Evolutionary conservation across 176 grass and related monocot genomes (phyloP).

Genomic region (Musa troglodytarum): DNA sequence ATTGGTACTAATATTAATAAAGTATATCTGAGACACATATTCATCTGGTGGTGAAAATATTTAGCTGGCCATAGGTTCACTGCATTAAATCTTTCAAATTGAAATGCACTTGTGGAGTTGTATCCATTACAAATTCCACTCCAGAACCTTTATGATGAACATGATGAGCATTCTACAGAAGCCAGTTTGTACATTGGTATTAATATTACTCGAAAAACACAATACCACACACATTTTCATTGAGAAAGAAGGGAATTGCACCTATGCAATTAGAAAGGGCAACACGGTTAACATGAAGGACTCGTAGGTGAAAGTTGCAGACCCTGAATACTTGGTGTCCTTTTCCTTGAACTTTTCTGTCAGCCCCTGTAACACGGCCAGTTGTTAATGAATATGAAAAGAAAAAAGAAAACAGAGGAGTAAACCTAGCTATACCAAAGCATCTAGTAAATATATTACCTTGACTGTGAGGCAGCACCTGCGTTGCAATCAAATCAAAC

Average conservation of each 20-base stretch:
- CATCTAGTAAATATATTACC: slow-evolving; percentile 29
- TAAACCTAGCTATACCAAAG: neutral
- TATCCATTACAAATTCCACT: too few relatives aligned
- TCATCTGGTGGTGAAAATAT: too few relatives aligned
- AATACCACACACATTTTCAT: too few relatives aligned
- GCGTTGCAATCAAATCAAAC: slow-evolving; percentile 10
- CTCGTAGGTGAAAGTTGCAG: slow-evolving; percentile 77
- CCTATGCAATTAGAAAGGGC: slow-evolving; percentile 73
- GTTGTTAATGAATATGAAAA: slow-evolving; percentile 7
- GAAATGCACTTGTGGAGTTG: too few relatives aligned
- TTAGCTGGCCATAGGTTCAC: too few relatives aligned
- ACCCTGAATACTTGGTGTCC: slow-evolving; percentile 51
- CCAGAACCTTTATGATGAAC: too few relatives aligned
- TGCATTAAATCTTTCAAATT: too few relatives aligned
- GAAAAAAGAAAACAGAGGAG: neutral
- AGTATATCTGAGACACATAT: too few relatives aligned
- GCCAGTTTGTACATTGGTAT: too few relatives aligned
- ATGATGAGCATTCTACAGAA: too few relatives aligned
- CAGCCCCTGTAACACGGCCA: slow-evolving; percentile 51
- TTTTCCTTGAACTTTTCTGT: slow-evolving; percentile 98
- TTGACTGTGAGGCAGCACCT: slow-evolving; percentile 98
- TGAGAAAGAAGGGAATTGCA: neutral
- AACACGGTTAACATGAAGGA: slow-evolving; percentile 82
- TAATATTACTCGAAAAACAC: too few relatives aligned
- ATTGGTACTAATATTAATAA: too few relatives aligned